Conservation (phyloP, 2,329 filamentous ascomycete genomes). For the Pyricularia sp. region DNA sequence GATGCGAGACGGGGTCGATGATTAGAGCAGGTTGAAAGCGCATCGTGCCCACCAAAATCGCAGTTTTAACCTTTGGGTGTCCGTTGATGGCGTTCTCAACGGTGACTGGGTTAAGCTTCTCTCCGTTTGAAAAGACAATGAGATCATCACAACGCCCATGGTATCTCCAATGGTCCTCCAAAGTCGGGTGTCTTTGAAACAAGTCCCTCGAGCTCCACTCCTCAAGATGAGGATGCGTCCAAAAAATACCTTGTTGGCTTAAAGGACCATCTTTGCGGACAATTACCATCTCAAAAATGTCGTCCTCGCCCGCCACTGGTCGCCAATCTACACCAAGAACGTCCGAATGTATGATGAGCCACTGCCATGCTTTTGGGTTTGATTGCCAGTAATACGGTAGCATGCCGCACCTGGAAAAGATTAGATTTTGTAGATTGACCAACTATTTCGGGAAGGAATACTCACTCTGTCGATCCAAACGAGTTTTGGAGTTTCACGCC, state of each 20-base stretch:
- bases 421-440: neutral
- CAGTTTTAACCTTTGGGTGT: constrained; percentile 22
- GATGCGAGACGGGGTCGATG: constrained; percentile 21
- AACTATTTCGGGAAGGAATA: neutral
- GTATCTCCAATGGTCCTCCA: constrained; percentile 17
- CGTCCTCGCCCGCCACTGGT: constrained; percentile 13
- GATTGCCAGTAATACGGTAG: neutral
- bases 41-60: constrained; percentile 26
- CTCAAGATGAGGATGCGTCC: constrained; percentile 18
- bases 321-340: constrained; percentile 24
- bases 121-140: constrained; percentile 30
- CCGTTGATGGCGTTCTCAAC: constrained; percentile 23
- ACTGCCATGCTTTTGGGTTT: constrained; percentile 21
- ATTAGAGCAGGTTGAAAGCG: constrained; percentile 29
- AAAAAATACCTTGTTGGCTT: constrained; percentile 18
- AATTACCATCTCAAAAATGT: constrained; percentile 21
- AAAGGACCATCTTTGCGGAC: constrained; percentile 17
- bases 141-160: constrained; percentile 22
- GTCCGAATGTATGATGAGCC: constrained; percentile 23
- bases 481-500: neutral
- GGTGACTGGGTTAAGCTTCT: constrained; percentile 30
- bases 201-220: constrained; percentile 27
- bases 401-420: neutral
- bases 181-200: constrained; percentile 19
- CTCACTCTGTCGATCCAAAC: neutral